Base-by-base conservation (phyloP, 179 eudicot genomes). In the Spergularia azorica region DNA sequence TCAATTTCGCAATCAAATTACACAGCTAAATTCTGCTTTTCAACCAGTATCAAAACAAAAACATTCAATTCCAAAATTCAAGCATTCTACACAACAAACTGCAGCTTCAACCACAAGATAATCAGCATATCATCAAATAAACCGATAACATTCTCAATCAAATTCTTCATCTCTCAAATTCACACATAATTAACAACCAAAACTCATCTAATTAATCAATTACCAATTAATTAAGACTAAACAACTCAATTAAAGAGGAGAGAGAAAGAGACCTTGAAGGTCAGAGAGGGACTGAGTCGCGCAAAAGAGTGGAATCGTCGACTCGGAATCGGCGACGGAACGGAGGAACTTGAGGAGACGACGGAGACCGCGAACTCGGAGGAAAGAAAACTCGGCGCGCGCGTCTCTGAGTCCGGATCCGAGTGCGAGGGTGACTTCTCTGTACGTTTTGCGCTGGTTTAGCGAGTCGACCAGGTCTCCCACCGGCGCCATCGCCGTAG, bases 371-470 rank as follows among this genome's bases (percentile, higher is more conserved):
- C 91, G 89, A 41, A 88, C 78, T 13, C 96, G 90, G 70, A 95
- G 92, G 70, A 93, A 95, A 0, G 98, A 93, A 85, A 91, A 93
- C 72, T 93, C 96, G 65, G 98, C 92, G 5, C 89, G 88, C 0
- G 88, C 89, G 48, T 95, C 96, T 67, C 90, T 81, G 71, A 95
- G 95, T 1, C 97, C 98, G 39, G 91, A 93, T 21, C 97, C 86
- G 51, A 93, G 92, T 0, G 95, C 97, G 8, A 93, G 91, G 2
- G 90, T 91, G 1, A 93, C 93, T 72, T 95, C 97, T 67, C 95
- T 77, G 83, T 89, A 88, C 18, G 87, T 18, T 26, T 88, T 83
- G 38, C 88, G 85, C 60, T 79, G 72, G 6, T 91, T 87, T 0
- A 91, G 84, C 61, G 93, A 90, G 12, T 79, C 82, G 9, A 94